Conservation (phyloP, 2,329 filamentous ascomycete genomes). For the Sarocladium brachiariae region DNA sequence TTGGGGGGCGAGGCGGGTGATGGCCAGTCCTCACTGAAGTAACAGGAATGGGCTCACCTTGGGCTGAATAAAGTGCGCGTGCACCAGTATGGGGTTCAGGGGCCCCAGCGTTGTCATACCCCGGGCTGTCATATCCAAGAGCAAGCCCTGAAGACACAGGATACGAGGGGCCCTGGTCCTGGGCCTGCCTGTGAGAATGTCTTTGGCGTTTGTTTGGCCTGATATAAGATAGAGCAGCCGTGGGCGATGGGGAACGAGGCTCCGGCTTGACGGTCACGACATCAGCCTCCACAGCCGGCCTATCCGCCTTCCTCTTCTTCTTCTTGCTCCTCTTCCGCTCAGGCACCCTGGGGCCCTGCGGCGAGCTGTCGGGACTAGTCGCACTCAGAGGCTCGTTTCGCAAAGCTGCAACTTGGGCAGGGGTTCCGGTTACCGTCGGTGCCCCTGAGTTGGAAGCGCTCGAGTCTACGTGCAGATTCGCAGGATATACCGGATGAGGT, state of each 20-base stretch:
- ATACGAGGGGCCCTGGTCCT: neutral
- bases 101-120: neutral
- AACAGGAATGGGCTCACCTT: neutral
- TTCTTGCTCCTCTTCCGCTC: conserved; percentile 46
- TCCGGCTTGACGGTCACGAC: conserved; percentile 57
- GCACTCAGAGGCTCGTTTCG: conserved; percentile 40
- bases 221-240: conserved; percentile 43
- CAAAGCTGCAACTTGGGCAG: conserved; percentile 50
- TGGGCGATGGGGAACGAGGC: conserved; percentile 56
- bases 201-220: conserved; percentile 52
- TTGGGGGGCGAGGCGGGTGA: neutral
- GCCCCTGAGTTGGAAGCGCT: conserved; percentile 17
- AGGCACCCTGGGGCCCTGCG: conserved; percentile 33
- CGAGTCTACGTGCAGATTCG: conserved; percentile 14
- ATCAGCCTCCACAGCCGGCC: conserved; percentile 39
- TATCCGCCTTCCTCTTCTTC: conserved; percentile 48
- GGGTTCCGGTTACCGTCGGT: conserved; percentile 17
- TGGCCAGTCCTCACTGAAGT: neutral
- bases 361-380: conserved; percentile 56
- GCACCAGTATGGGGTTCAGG: neutral
- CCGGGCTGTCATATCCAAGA: neutral
- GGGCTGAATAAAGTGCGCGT: neutral
- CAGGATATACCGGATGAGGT: conserved; percentile 41
- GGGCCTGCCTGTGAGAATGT: conserved; percentile 33
- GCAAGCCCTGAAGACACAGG: neutral